Base-by-base conservation (phyloP, 176 grass and related monocot species). In the Lolium perenne region DNA sequence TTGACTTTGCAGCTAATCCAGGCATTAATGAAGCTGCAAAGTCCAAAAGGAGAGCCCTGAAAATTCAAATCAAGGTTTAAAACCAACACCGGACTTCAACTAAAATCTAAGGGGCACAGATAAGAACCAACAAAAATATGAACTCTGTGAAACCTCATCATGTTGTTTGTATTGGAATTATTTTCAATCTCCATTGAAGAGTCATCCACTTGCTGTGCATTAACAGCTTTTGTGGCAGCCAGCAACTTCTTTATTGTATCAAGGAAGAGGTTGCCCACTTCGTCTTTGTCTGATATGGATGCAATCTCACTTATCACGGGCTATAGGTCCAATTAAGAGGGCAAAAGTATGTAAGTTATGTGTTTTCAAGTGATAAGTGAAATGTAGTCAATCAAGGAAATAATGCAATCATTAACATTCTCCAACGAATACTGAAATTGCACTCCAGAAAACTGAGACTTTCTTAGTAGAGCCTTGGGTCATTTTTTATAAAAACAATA, bases 1-100 rank as follows among this genome's bases (percentile, higher is more conserved):
- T 89, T 38, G 91, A 89, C 80, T 94, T 88, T 67, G 45, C 50
- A 88, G 85, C 70, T 46, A 98, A 82, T 84, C 96, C 93, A 80
- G 96, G 92, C 80, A 95, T 86, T 84, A 98, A 87, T 89, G 93
- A 91, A 91, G 89, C 86, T 76, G 93, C 86, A 40, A 95, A 98
- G 29, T 95, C 93, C 61, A 98, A 89, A 61, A 98, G 82, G 22
- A 94, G 78, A 64, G 91, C 93, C 93, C 96, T 98, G 82, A 21
- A 90, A 88, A 86, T 91, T 74, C 21, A 75, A 54, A 80, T 71
- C 54, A 40, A 88, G 7, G 35, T 20, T 66, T 38, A 12, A 23
- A 48, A 80, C 79, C n/a, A 86, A 57, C 38, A 76, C 26, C 20
- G 77, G 12, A 7, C 4, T 69, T 74, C 4, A 73, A 45, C 3